Evolutionary conservation across 306 rosid species (phyloP).

Genomic region (Citrullus amarus): DNA sequence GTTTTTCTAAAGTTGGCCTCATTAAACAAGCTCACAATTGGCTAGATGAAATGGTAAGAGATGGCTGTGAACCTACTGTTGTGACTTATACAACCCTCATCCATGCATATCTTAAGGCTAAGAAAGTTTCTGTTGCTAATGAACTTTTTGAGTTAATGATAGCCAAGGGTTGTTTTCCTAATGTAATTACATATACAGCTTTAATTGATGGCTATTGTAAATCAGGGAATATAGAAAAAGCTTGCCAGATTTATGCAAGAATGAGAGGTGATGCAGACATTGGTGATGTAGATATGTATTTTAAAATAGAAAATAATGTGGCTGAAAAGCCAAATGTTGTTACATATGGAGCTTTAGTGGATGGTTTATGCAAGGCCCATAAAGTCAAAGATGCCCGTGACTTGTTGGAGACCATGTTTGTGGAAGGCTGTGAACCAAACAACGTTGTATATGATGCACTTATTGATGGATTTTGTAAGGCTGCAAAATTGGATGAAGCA

Average conservation of each 20-base stretch:
- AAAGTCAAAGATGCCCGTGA: constrained; percentile 54
- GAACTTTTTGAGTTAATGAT: constrained; percentile 67
- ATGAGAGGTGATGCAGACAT: constrained; percentile 48
- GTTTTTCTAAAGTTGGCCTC: constrained; percentile 73
- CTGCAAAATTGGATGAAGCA: constrained; percentile 65
- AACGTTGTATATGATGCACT: constrained; percentile 67
- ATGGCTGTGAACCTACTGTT: constrained; percentile 69
- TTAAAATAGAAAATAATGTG: constrained; percentile 27
- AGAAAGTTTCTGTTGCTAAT: constrained; percentile 46
- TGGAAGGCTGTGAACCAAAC: constrained; percentile 61
- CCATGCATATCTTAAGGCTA: constrained; percentile 75
- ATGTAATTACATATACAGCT: constrained; percentile 65
- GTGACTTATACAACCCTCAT: constrained; percentile 81
- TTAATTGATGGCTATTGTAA: constrained; percentile 79
- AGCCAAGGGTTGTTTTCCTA: constrained; percentile 61
- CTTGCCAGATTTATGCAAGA: constrained; percentile 62
- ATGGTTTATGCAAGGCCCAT: constrained; percentile 84
- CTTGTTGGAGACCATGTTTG: constrained; percentile 50
- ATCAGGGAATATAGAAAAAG: constrained; percentile 64
- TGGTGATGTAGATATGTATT: constrained; percentile 58
- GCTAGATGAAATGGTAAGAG: constrained; percentile 62
- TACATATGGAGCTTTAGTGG: constrained; percentile 79
- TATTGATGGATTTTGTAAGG: constrained; percentile 78
- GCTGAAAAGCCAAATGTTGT: constrained; percentile 44
- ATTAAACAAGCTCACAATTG: constrained; percentile 68